Evolutionary conservation across 2,329 filamentous ascomycete species (phyloP).

Genomic region (Chaetomiaceae sp.): DNA sequence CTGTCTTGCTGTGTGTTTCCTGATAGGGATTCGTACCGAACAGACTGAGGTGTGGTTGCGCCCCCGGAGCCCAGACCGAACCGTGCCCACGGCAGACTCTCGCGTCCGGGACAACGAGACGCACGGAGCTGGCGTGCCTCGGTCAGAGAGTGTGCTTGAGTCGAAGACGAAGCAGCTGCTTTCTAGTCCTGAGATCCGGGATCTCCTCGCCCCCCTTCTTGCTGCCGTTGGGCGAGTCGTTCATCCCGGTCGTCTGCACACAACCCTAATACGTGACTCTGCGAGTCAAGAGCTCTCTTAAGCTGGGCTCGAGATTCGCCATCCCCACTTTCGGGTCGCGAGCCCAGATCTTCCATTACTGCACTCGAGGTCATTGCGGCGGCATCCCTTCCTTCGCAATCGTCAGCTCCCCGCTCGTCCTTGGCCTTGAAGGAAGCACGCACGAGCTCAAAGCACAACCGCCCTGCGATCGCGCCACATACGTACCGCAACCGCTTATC

Average conservation of each 20-base stretch:
- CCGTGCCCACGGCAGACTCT: not conserved
- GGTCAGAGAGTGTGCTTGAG: slow-evolving; percentile 6
- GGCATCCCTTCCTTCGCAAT: slow-evolving; percentile 8
- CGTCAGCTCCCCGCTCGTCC: slow-evolving; percentile 1
- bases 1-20: not conserved
- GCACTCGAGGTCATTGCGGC: slow-evolving; percentile 14
- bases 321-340: slow-evolving; percentile 24
- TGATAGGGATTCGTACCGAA: slow-evolving; percentile 5
- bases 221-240: slow-evolving; percentile 6
- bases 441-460: slow-evolving; percentile 6
- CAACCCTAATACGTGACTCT: slow-evolving; percentile 20
- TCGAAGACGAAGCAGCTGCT: slow-evolving; percentile 16
- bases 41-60: not conserved
- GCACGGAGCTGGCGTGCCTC: not conserved
- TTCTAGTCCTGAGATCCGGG: slow-evolving; percentile 22
- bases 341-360: slow-evolving; percentile 13
- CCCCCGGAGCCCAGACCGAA: not conserved
- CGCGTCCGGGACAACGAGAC: too few relatives aligned
- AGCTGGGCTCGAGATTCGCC: slow-evolving; percentile 19
- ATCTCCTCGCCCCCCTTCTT: slow-evolving; percentile 23
- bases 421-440: slow-evolving; percentile 7
- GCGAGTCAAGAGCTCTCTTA: slow-evolving; percentile 12
- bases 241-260: slow-evolving; percentile 20
- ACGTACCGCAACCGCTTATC: too few relatives aligned
- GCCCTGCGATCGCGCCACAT: not conserved